Evolutionary conservation across 2,329 filamentous ascomycete genomes (phyloP).

Genomic region (Fusarium pilosicola): DNA sequence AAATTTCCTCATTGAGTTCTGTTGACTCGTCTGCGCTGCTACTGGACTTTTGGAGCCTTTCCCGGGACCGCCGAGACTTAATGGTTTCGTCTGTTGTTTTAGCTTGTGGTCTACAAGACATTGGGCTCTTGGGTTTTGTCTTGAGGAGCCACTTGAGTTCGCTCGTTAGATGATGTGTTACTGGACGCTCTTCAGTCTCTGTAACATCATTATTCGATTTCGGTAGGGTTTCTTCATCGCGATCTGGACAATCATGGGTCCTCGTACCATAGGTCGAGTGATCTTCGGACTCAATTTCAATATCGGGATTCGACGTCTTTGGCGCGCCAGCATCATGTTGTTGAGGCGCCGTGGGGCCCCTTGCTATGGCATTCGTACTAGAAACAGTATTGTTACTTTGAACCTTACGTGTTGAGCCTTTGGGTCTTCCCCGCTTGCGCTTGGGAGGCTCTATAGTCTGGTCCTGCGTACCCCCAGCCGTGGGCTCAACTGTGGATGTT

Average conservation of each 20-base stretch:
- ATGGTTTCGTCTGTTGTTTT: background rate
- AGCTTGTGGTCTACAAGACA: background rate
- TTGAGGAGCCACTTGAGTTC: conserved; percentile 34
- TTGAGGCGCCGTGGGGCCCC: background rate
- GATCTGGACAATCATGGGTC: background rate
- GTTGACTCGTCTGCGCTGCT: background rate
- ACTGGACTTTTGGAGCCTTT: background rate
- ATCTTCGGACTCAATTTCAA: background rate
- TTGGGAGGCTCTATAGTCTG: conserved; percentile 8
- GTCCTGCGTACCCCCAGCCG: background rate
- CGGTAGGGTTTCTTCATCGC: background rate
- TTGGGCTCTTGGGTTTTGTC: conserved; percentile 6
- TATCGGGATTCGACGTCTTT: background rate
- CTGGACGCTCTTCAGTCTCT: background rate
- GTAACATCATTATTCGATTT: background rate
- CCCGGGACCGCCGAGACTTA: background rate
- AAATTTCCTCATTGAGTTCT: background rate
- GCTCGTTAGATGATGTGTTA: background rate
- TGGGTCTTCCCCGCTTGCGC: conserved; percentile 39
- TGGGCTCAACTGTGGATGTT: background rate
- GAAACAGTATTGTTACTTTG: background rate
- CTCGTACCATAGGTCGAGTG: background rate
- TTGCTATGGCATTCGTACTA: background rate
- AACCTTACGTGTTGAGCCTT: background rate
- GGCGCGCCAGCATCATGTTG: conserved; percentile 12